Percentiles rank a stretch among this genome's conserved stretches.
Evolutionary conservation across 371 early-diverging fungal genomes (phyloP).

Genomic region (Syncephalis plumigaleata): DNA sequence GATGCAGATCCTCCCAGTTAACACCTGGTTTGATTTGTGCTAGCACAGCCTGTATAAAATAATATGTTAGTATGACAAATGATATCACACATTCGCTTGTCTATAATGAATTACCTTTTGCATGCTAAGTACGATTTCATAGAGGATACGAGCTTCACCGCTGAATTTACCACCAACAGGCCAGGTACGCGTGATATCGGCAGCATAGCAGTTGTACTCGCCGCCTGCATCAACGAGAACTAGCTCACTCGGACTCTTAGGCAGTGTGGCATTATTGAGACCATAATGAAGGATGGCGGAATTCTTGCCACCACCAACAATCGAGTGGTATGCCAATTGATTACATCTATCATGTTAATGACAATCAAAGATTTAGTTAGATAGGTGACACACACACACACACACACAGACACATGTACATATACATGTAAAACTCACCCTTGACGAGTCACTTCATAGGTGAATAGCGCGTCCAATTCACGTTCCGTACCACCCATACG

Average conservation of each 20-base stretch:
- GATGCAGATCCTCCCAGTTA: conserved; percentile 82
- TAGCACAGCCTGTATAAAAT: conserved; percentile 19
- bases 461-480: conserved; percentile 32
- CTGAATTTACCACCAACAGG: conserved; percentile 70
- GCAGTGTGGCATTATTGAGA: conserved; percentile 17
- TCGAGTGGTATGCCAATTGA: conserved; percentile 24
- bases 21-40: conserved; percentile 56
- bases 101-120: conserved; percentile 33
- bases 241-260: conserved; percentile 30
- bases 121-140: conserved; percentile 70
- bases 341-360: no score
- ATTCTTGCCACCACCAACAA: conserved; percentile 35
- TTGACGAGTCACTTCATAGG: conserved; percentile 25
- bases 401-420: no score
- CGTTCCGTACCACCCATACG: conserved; percentile 27
- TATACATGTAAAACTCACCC: conserved; percentile 17
- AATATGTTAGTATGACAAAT: no score
- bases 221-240: conserved; percentile 82
- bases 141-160: conserved; percentile 53
- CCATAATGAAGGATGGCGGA: conserved; percentile 37
- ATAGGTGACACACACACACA: no score
- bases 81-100: conserved; percentile 4
- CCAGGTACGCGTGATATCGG: conserved; percentile 82
- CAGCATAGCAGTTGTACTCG: conserved; percentile 62
- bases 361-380: no score